These are phyloP conservation scores for Nicotiana otophora DNA, from an alignment of 257 asterid species.

Conservation along the genomic window DNA sequence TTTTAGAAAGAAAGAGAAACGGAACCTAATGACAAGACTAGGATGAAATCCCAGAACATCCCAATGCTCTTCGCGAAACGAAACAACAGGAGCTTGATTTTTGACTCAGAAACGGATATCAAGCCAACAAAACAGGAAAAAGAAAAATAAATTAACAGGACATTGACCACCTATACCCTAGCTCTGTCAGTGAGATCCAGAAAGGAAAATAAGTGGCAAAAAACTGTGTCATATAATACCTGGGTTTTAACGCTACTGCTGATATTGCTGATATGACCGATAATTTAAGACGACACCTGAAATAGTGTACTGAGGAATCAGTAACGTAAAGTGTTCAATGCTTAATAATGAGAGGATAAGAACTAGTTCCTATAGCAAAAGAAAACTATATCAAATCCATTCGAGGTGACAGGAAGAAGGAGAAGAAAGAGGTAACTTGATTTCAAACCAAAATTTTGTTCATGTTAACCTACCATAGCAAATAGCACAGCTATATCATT, in stretches of 20 bases:
- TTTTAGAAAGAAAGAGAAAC: not conserved
- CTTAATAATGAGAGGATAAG: not conserved
- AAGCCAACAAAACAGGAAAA: not conserved
- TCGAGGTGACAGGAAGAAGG: not conserved
- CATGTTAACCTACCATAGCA: not conserved
- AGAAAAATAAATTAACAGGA: not conserved
- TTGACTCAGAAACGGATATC: not conserved
- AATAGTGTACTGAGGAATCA: not conserved
- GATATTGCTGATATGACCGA: constrained; percentile 59
- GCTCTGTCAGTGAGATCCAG: not conserved
- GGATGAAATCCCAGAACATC: not conserved
- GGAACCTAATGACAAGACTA: not conserved
- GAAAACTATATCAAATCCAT: not conserved
- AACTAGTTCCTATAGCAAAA: not conserved
- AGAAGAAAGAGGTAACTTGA: not conserved
- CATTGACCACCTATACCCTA: not conserved
- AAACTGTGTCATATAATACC: constrained; percentile 24
- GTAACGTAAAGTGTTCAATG: not conserved
- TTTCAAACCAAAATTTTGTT: not conserved
- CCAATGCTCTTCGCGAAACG: not conserved
- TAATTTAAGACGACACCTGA: constrained; percentile 62
- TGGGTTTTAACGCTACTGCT: constrained; percentile 44
- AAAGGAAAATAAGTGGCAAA: not conserved
- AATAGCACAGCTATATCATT: not conserved
- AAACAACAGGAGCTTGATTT: not conserved